Percentiles rank a stretch among this genome's conserved stretches.
Conservation (phyloP, 1,284 basidiomycete genomes). For the Naganishia cerealis region DNA sequence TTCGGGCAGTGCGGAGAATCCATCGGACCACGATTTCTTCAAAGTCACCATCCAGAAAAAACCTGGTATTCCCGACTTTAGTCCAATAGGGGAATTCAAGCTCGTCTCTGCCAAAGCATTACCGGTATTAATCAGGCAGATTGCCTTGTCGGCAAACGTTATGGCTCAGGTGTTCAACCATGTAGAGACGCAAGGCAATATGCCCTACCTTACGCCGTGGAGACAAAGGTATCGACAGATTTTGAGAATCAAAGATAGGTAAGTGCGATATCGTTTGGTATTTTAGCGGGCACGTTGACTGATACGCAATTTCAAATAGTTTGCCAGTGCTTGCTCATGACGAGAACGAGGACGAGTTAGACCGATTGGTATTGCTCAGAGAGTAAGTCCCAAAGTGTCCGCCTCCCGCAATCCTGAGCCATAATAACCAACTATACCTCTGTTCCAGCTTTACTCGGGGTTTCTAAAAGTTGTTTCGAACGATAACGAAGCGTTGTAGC, state of each 20-base stretch:
- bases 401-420: neutral
- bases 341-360: conserved; percentile 19
- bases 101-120: conserved; percentile 81
- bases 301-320: conserved; percentile 6
- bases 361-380: conserved; percentile 20
- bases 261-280: conserved; percentile 30
- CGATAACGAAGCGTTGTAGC: neutral
- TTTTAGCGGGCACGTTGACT: neutral
- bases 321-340: conserved; percentile 17
- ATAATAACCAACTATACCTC: neutral
- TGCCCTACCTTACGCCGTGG: conserved; percentile 87
- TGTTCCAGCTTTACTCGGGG: conserved; percentile 31
- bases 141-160: conserved; percentile 81
- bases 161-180: conserved; percentile 79
- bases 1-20: conserved; percentile 68
- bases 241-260: conserved; percentile 60
- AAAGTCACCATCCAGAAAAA: conserved; percentile 83
- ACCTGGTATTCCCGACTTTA: conserved; percentile 83
- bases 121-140: conserved; percentile 77
- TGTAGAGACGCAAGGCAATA: conserved; percentile 70
- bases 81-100: conserved; percentile 86
- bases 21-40: conserved; percentile 86
- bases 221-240: conserved; percentile 74
- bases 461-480: conserved; percentile 8
- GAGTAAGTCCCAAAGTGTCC: conserved; percentile 13